A percentile compares a stretch with the other conserved stretches of the same genome.
Evolutionary conservation across 2,329 filamentous ascomycete genomes (phyloP).

Genomic region (Sarocladium brachiariae): DNA sequence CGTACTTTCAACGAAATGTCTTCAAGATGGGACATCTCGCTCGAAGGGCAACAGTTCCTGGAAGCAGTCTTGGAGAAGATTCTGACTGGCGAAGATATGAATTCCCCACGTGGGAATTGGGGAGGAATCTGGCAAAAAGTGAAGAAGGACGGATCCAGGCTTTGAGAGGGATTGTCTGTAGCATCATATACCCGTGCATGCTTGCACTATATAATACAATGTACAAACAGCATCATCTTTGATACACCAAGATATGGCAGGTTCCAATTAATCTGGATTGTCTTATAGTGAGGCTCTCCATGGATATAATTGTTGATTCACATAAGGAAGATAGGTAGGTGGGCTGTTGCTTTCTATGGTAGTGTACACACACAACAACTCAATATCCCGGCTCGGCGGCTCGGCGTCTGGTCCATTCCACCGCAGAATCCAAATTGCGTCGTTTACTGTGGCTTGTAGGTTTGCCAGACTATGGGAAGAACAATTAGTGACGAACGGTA

Average conservation of each 20-base stretch:
- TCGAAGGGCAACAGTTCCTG: constrained; percentile 38
- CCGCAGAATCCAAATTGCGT: constrained; percentile 9
- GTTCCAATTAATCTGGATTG: background rate
- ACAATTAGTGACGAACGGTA: background rate
- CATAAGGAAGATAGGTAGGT: constrained; percentile 21
- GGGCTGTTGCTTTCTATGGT: constrained; percentile 25
- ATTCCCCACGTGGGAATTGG: constrained; percentile 19
- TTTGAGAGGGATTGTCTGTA: constrained; percentile 14
- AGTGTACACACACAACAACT: constrained; percentile 26
- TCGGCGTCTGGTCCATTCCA: constrained; percentile 15
- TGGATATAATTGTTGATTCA: constrained; percentile 13
- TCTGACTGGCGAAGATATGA: constrained; percentile 27
- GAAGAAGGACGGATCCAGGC: constrained; percentile 22
- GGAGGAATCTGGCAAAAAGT: constrained; percentile 17
- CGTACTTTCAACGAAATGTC: constrained; percentile 46
- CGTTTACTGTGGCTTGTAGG: constrained; percentile 32
- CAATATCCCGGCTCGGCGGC: constrained; percentile 13
- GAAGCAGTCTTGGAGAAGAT: constrained; percentile 37
- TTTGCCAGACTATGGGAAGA: constrained; percentile 38
- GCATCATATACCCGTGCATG: constrained; percentile 1
- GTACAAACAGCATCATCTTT: background rate
- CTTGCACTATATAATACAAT: constrained; percentile 1
- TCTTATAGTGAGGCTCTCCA: background rate
- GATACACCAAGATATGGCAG: no score
- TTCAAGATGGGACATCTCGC: constrained; percentile 38